Base-by-base conservation (phyloP, 306 rosid species). In the Luffa aegyptiaca region DNA sequence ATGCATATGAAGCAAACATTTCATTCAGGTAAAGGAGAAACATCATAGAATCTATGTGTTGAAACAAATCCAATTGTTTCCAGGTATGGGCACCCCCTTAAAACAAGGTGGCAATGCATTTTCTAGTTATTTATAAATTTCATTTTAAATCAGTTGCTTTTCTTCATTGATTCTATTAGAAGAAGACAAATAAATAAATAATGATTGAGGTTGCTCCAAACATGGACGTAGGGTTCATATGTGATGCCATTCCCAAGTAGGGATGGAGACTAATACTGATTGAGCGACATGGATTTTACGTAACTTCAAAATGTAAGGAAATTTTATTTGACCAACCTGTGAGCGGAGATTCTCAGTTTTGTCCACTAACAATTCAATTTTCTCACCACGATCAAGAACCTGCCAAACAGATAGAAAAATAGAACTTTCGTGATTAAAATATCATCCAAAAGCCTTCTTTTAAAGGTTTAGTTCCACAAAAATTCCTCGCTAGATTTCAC, bases 321-420 rank as follows among this genome's bases (percentile, higher is more conserved):
- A 35, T 6, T 33, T 70, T 8, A 52, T 66, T 75, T 36, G 52
- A 80, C 86, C 59, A 72, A 95, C 99, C 91, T 95, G 97, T 71
- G 99, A 95, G 61, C 97, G 99, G 79, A 95, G 99, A 77, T 88
- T 90, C 80, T 95, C 99, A 35, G 99, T 92, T 83, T 95, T 95
- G 69, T 92, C 97, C 59, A 93, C 99, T 80, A 95, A 83, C 85
- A 95, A 81, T 84, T 95, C 99, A 74, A 95, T 95, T 84, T 91
- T 95, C 84, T 91, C 97, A 75, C 99, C 99, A 9, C 99, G 97
- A 77, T 95, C 99, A 82, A 95, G 99, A 87, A 92, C 97, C 99
- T 95, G 86, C 72, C 46, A 5, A 62, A 46, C 45, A 76, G 51
- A 79, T 26, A 55, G 56, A 80, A 35, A 66, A 66, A 18, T 3